phyloP scores from a whole-genome alignment of 441 rosid genomes.

The Capsella rubella region DNA sequence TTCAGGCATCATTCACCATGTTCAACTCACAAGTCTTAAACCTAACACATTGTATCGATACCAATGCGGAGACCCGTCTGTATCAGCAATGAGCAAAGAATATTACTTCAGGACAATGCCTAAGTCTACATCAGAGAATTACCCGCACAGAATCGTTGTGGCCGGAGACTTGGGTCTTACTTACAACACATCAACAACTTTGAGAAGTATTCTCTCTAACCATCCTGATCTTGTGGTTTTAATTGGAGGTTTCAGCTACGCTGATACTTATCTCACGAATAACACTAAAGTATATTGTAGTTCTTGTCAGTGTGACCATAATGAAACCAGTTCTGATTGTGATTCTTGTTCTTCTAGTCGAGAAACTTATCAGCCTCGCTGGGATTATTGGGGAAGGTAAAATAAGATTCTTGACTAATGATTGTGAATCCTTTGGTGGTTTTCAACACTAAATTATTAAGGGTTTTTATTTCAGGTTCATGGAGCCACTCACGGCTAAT shows the following conservation, averaged over 20 bases:
- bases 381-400: constrained; percentile 97
- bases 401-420: constrained; percentile 1
- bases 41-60: constrained; percentile 65
- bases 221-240: constrained; percentile 77
- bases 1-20: constrained; percentile 68
- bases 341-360: constrained; percentile 20
- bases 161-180: constrained; percentile 87
- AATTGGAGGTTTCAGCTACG: constrained; percentile 78
- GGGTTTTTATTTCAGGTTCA: constrained; percentile 54
- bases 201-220: constrained; percentile 60
- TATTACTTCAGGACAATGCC: constrained; percentile 83
- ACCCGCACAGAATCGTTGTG: constrained; percentile 65
- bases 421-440: constrained; percentile 27
- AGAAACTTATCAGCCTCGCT: constrained; percentile 89
- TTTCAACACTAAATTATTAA: neutral
- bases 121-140: constrained; percentile 54
- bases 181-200: constrained; percentile 67
- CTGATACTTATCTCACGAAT: constrained; percentile 74
- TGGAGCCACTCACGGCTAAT: constrained; percentile 68
- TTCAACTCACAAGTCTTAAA: constrained; percentile 61
- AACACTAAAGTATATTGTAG: constrained; percentile 68
- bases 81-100: constrained; percentile 61
- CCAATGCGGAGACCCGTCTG: constrained; percentile 78
- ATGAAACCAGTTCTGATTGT: constrained; percentile 27
- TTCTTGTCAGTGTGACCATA: constrained; percentile 46